Base-by-base conservation (phyloP, 2,329 filamentous ascomycete species). In the Sporothrix variecibatus region DNA sequence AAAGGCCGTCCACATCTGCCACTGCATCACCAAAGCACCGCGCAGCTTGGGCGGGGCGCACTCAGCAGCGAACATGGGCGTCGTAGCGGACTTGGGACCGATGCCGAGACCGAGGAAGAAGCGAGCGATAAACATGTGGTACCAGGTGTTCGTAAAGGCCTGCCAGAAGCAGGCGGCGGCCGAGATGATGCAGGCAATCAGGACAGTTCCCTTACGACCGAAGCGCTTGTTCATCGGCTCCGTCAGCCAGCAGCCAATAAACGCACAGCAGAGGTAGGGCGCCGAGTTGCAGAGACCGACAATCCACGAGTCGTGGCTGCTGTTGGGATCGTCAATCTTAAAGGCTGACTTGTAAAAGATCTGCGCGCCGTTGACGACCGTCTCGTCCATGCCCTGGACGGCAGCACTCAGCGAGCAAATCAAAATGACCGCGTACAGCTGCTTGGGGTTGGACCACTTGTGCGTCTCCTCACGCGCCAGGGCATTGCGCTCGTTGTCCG, bases 321-420 rank as follows among this genome's bases (percentile, higher is more conserved):
- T 85, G 53, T 87, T 80, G 34, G 84, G 76, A 78, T 86, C 83
- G 68, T 82, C 85, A 72, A 93, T 92, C 26, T 87, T 87, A 75
- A 93, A 92, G 74, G 90, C 84, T 1, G 80, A 77, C 74, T 87
- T 86, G 80, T 91, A 93, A 80, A 92, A 92, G 31, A 89, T 85
- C 77, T 93, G 91, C 9, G 89, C 90, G 60, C 90, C 90, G 78
- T 92, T 92, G 76, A 92, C 89, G 38, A 92, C 90, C 0, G 90
- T 91, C 81, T 92, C 89, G 80, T 92, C 90, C 89, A 92, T 91
- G 78, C 91, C 91, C 79, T 93, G 91, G 0, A 93, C 91, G 31
- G 90, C 90, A 20, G 91, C 91, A 60, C 88, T 91, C 26, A 89
- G 85, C n/a, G 89, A 92, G 78, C 90, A 92, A 49, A 91, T 84